Percentiles rank a stretch among this genome's conserved stretches.
Conservation (phyloP, 1,139 yeast species). For the Kodamaea alishanica region DNA sequence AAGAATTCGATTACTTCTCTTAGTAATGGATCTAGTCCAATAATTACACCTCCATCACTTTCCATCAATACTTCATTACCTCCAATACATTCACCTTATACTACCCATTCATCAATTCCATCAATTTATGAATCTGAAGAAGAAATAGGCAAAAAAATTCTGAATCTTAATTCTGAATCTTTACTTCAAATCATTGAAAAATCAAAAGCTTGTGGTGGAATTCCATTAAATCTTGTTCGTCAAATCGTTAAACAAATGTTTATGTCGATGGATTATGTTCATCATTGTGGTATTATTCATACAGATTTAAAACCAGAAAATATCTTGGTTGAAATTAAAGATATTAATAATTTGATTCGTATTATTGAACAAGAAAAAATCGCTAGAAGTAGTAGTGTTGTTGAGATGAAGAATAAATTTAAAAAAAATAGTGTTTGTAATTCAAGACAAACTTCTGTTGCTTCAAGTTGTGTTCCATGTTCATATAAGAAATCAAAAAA, state of each 20-base stretch:
- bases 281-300: conserved; percentile 86
- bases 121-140: conserved; percentile 2
- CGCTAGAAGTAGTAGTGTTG: neutral
- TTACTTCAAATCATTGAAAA: conserved; percentile 13
- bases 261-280: conserved; percentile 74
- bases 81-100: too few relatives aligned
- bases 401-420: neutral
- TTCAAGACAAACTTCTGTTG: neutral
- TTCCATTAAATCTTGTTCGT: conserved; percentile 71
- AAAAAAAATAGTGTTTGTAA: conserved; percentile 1
- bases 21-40: neutral
- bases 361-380: conserved; percentile 45
- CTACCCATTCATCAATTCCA: neutral
- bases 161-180: conserved; percentile 12
- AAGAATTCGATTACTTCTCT: neutral
- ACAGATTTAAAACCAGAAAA: conserved; percentile 91
- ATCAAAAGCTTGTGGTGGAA: conserved; percentile 44
- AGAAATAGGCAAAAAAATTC: conserved; percentile 9
- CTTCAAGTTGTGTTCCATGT: conserved; percentile 6
- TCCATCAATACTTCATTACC: neutral
- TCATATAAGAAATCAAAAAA: conserved; percentile 25
- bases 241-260: conserved; percentile 78
- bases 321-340: conserved; percentile 74
- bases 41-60: conserved; percentile 1
- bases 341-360: conserved; percentile 65